Evolutionary conservation across 495 filamentous ascomycete genomes (phyloP), one percentile per base, ranked within the genome.

Genomic region (Alectoria sarmentosa): DNA sequence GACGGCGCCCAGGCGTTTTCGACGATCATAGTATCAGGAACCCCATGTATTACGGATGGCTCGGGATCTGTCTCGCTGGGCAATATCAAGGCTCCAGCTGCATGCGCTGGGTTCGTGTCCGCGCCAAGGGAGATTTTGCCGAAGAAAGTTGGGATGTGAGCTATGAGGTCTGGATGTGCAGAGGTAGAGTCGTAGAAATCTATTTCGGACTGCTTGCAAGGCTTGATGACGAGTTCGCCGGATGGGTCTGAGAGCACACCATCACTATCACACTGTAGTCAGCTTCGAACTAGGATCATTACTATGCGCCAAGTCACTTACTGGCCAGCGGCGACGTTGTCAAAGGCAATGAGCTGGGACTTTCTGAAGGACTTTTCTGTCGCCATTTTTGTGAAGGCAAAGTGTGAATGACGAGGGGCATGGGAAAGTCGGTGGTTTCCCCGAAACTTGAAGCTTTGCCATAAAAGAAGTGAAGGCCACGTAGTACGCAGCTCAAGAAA

Each of bases 271-370:
- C 39, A n/a, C 23, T 10, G 14, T 42, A 60, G 41, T 66, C 48
- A 60, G 63, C 39, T 55, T 65, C 58, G 26, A 62, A n/a, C 36
- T 19, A 60, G n/a, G 37, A 19, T 15, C 6, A 62, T 49, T 21
- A 41, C 39, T 48, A 17, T 57, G 17, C 42, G 42, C 41, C 5
- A 32, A 5, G 32, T 49, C 58, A 88, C 92, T 83, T 82, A 97
- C 92, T 98, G 94, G 78, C 94, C 94, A 62, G 94, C 94, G 59
- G 92, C 92, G 58, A 86, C 90, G 76, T 91, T 83, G 70, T 88
- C 86, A 72, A 89, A 96, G 13, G 85, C 83, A 55, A 88, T 78
- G 54, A 91, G 78, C 74, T 88, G 71, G 74, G 79, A 71, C 71
- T 75, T 69, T 28, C 63, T 68, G 26, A 68, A 68, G n/a, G 70